Base-by-base conservation (phyloP, 495 filamentous ascomycete genomes). In the Evernia prunastri region DNA sequence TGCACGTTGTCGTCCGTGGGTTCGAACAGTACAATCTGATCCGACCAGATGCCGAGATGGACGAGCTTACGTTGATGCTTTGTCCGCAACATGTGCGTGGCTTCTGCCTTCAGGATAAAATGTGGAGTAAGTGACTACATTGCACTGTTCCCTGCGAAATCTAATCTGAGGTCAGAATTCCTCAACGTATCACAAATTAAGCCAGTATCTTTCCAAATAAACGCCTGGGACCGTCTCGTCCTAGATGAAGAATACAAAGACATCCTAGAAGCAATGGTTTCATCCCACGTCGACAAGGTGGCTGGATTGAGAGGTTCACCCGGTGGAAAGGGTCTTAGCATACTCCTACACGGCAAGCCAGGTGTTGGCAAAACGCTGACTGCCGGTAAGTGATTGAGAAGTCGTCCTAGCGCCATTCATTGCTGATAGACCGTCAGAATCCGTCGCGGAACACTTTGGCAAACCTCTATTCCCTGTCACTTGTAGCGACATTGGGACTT, bases 211-310 rank as follows among this genome's bases (percentile, higher is more conserved):
- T 69, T 64, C 61, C 61, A 66, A 63, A 69, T 73, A 4, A 70
- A 74, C 4, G 83, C 82, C 15, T 87, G 87, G 66, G 78, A 83
- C 35, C 75, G 76, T 1, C 75, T 88, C 0, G 81, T 86, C 9
- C 72, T 88, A 3, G 76, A 81, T 0, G 56, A 70, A 0, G 73
- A 79, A 53, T 77, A 81, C 56, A 87, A 84, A 69, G 73, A 81
- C 43, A 70, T 84, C 11, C 77, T 86, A 54, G 73, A 78, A 59
- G 76, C 82, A 9, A 66, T 71, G 67, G 67, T 69, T 17, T 68
- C 67, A 10, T 69, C 67, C 0, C 66, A 68, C 36, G 57, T 66
- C 31, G 66, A 66, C 17, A 70, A 68, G 35, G 54, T 54, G 17
- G 58, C 67, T 29, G 54, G 49, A 18, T 35, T 67, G 27, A 67